Evolutionary conservation across 2,329 filamentous ascomycete genomes (phyloP).

Genomic region (Cercospora janseana): DNA sequence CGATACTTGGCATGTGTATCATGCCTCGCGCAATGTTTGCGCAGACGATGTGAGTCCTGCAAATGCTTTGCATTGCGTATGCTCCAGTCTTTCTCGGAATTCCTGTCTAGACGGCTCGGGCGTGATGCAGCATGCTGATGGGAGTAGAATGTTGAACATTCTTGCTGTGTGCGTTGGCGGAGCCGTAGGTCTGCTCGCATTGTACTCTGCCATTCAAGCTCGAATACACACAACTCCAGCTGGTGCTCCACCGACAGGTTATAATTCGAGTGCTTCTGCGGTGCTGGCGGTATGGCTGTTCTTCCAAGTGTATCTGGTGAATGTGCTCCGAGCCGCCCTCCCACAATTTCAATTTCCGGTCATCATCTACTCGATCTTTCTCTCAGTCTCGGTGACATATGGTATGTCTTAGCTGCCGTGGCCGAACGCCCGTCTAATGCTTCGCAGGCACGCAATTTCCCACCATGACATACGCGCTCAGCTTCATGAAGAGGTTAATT

Average conservation of each 20-base stretch:
- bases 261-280: constrained; percentile 71
- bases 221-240: constrained; percentile 55
- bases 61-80: background rate
- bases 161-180: constrained; percentile 57
- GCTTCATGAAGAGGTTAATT: constrained; percentile 57
- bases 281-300: constrained; percentile 71
- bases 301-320: constrained; percentile 66
- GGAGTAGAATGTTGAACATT: constrained; percentile 61
- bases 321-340: constrained; percentile 62
- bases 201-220: constrained; percentile 65
- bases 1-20: constrained; percentile 62
- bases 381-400: constrained; percentile 62
- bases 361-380: constrained; percentile 68
- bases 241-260: constrained; percentile 41
- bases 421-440: background rate
- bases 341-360: constrained; percentile 67
- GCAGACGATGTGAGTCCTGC: constrained; percentile 59
- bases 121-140: constrained; percentile 42
- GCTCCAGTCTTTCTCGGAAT: too few relatives aligned
- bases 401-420: constrained; percentile 38
- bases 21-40: constrained; percentile 70
- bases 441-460: constrained; percentile 50
- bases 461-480: constrained; percentile 53
- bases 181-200: constrained; percentile 59
- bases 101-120: too few relatives aligned